phyloP scores from a whole-genome alignment of 2,329 filamentous ascomycete genomes.

The Epichloe uncinata region DNA sequence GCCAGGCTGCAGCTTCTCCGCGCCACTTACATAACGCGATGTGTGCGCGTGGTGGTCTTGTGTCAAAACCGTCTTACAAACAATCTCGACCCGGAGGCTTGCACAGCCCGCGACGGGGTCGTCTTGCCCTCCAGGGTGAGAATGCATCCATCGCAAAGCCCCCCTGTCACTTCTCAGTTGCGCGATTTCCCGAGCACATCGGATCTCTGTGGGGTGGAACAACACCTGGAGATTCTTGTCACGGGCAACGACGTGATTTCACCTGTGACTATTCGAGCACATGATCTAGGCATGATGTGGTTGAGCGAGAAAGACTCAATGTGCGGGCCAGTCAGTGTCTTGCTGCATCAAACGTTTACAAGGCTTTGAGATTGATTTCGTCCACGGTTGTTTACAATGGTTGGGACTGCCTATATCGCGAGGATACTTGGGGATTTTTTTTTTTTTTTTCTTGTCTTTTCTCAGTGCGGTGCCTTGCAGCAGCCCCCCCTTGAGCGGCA shows the following conservation, averaged over 20 bases:
- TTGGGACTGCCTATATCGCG: background rate
- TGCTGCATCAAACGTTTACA: background rate
- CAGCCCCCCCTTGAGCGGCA: background rate
- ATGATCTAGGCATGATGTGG: background rate
- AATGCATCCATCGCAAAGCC: background rate
- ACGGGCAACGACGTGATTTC: background rate
- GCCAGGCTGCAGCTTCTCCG: background rate
- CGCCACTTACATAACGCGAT: background rate
- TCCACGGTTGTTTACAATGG: too few species aligned
- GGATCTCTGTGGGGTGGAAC: background rate
- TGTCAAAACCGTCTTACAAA: background rate
- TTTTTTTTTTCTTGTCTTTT: background rate
- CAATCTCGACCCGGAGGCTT: background rate
- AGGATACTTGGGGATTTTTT: too few species aligned
- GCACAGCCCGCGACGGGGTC: background rate
- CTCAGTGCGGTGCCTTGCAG: slow-evolving; percentile 2
- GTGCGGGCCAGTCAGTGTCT: background rate
- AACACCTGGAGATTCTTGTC: background rate
- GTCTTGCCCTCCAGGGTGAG: background rate
- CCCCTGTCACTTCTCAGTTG: background rate
- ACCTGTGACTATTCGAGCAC: background rate
- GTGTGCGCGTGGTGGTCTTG: background rate
- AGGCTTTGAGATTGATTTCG: background rate
- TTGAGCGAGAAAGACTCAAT: background rate
- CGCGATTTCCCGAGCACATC: background rate